Conservation (phyloP, 2,329 filamentous ascomycete genomes). For the Hypoxylon sp. region DNA sequence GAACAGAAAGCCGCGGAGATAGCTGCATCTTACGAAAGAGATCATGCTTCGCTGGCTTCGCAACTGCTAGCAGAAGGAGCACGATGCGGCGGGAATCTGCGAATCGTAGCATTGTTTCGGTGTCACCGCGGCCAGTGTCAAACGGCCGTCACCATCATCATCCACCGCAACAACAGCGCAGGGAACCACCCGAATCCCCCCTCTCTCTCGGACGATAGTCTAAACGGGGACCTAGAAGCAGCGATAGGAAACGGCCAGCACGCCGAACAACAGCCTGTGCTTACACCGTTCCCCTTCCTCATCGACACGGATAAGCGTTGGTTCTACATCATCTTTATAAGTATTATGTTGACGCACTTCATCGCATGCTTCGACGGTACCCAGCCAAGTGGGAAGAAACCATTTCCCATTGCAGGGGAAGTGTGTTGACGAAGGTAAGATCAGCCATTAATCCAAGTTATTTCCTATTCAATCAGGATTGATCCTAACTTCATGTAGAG, state of each 20-base stretch:
- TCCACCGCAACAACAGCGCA: too few relatives aligned
- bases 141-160: constrained; percentile 6
- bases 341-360: constrained; percentile 66
- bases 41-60: too few relatives aligned
- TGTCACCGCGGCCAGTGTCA: constrained; percentile 15
- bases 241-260: constrained; percentile 2
- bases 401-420: too few relatives aligned
- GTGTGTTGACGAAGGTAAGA: too few relatives aligned
- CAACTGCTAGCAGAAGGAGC: too few relatives aligned
- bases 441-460: too few relatives aligned
- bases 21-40: too few relatives aligned
- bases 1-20: too few relatives aligned
- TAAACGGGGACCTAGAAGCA: constrained; percentile 8
- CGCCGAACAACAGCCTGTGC: too few relatives aligned
- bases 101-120: constrained; percentile 11
- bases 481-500: too few relatives aligned
- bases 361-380: constrained; percentile 76
- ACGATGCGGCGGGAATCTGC: constrained; percentile 19
- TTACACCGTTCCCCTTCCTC: constrained; percentile 51
- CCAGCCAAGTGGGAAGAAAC: too few relatives aligned
- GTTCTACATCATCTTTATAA: constrained; percentile 71
- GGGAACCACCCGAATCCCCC: background rate
- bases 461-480: too few relatives aligned
- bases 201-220: constrained; percentile 4
- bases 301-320: constrained; percentile 56